A percentile compares a stretch with the other conserved stretches of the same genome.
These are phyloP conservation scores for Talaromyces funiculosus DNA, from an alignment of 2,329 filamentous ascomycete species.

Conservation along the genomic window DNA sequence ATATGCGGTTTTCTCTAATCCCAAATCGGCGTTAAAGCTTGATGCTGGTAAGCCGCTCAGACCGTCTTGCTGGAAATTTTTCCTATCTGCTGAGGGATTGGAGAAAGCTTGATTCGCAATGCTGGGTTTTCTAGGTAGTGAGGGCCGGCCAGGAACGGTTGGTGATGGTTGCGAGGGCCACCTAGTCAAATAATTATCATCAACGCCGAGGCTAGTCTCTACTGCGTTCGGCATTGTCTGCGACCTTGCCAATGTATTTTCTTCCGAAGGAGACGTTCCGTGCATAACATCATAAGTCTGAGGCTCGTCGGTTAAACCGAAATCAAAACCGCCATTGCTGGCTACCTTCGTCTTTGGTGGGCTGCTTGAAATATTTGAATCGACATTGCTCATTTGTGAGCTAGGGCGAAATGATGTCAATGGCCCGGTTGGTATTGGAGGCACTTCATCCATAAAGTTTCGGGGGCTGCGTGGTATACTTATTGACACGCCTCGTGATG, in stretches of 20 bases:
- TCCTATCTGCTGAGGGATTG: background rate
- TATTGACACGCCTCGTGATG: constrained; percentile 27
- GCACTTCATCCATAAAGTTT: constrained; percentile 28
- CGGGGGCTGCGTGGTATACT: constrained; percentile 26
- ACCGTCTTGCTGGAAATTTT: background rate
- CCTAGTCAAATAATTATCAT: constrained; percentile 7
- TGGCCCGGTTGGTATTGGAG: constrained; percentile 27
- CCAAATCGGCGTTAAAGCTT: constrained; percentile 35
- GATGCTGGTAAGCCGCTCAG: constrained; percentile 19
- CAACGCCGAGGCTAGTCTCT: background rate
- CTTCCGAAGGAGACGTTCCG: background rate
- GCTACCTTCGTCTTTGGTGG: constrained; percentile 19
- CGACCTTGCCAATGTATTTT: constrained; percentile 11
- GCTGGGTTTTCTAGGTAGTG: constrained; percentile 1
- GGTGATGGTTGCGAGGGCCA: constrained; percentile 14
- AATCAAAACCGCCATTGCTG: constrained; percentile 27
- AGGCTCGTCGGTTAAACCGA: constrained; percentile 20
- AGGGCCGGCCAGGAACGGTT: constrained; percentile 7
- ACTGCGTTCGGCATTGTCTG: constrained; percentile 12
- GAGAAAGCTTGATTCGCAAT: background rate
- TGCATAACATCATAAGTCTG: constrained; percentile 7
- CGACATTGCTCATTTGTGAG: constrained; percentile 19
- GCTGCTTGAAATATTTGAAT: constrained; percentile 22
- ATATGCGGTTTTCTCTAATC: constrained; percentile 53
- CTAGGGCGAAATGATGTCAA: constrained; percentile 20